These are phyloP conservation scores for Leccinum longicurvipes DNA, from an alignment of 768 basidiomycete species.

Conservation along the genomic window DNA sequence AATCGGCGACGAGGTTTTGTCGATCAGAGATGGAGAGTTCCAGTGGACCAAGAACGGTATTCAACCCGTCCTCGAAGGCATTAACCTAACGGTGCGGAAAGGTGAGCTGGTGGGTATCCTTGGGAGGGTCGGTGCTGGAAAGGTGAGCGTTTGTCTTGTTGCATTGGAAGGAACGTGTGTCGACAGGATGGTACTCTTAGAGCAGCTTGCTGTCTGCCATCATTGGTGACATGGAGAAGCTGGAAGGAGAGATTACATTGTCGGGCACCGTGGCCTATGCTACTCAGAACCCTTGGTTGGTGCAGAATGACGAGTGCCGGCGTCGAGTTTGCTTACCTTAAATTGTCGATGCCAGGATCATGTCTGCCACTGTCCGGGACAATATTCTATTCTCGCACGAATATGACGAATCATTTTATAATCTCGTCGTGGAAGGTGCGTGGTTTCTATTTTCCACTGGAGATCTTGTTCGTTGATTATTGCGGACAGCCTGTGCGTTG, in stretches of 20 bases:
- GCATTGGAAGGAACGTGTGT: background rate
- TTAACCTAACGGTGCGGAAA: constrained; percentile 71
- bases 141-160: constrained; percentile 43
- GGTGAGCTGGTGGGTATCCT: constrained; percentile 84
- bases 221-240: constrained; percentile 81
- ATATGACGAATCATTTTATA: constrained; percentile 83
- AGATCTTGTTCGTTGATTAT: background rate
- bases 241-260: constrained; percentile 68
- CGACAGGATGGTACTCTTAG: constrained; percentile 30
- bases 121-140: constrained; percentile 89
- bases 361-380: constrained; percentile 81
- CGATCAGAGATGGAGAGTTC: constrained; percentile 77
- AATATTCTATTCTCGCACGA: constrained; percentile 92
- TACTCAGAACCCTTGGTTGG: constrained; percentile 81
- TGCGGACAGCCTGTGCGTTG: constrained; percentile 71
- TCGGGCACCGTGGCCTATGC: constrained; percentile 78
- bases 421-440: constrained; percentile 73
- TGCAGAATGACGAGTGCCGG: background rate
- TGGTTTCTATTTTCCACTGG: background rate
- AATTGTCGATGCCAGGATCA: constrained; percentile 52
- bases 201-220: constrained; percentile 75
- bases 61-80: constrained; percentile 67
- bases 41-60: constrained; percentile 61
- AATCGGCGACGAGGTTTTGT: constrained; percentile 65
- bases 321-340: background rate